Conservation (phyloP, 176 grass and related monocot genomes). For the Cenchrus americanus region DNA sequence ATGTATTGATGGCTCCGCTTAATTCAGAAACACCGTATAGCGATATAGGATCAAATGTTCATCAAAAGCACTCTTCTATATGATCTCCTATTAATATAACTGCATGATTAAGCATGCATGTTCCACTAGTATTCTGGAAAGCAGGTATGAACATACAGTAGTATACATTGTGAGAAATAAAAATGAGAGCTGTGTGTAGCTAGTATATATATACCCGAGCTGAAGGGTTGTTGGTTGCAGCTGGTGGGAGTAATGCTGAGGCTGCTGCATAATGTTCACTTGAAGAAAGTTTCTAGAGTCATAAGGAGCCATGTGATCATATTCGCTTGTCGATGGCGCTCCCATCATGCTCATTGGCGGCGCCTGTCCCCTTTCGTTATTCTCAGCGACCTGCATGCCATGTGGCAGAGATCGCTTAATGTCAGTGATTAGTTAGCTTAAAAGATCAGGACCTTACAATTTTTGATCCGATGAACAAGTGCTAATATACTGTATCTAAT, state of each 20-base stretch:
- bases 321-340: slow-evolving; percentile 49
- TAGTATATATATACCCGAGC: slow-evolving; percentile 56
- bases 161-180: background rate
- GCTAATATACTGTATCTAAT: background rate
- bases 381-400: slow-evolving; percentile 63
- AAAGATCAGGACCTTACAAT: slow-evolving; percentile 1
- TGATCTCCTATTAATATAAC: background rate
- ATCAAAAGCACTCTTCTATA: background rate
- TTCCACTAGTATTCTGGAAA: background rate
- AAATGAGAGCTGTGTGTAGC: background rate
- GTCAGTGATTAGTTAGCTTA: background rate
- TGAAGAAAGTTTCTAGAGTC: slow-evolving; percentile 89
- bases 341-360: slow-evolving; percentile 70
- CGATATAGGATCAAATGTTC: background rate
- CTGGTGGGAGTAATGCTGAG: slow-evolving; percentile 67
- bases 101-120: background rate
- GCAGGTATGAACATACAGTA: background rate
- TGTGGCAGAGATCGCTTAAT: background rate
- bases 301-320: slow-evolving; percentile 66
- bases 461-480: background rate
- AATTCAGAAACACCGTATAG: background rate
- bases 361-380: slow-evolving; percentile 68
- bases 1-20: background rate
- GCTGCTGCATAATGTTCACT: slow-evolving; percentile 66
- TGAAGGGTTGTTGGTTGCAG: slow-evolving; percentile 83